phyloP scores from a whole-genome alignment of 176 grass and related monocot genomes.

The Juncus inflexus region DNA sequence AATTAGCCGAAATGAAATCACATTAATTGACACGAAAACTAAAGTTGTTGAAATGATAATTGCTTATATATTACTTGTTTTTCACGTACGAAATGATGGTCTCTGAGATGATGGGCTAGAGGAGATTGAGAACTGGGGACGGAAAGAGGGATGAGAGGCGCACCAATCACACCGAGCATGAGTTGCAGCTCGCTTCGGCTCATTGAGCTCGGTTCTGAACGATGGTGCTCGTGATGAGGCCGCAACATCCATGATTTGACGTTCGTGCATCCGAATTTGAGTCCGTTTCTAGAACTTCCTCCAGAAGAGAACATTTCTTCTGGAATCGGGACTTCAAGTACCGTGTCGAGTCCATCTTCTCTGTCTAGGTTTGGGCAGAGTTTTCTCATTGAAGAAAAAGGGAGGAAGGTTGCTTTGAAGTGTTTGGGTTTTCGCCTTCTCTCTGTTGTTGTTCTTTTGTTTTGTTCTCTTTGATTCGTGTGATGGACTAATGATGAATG shows the following conservation, averaged over 20 bases:
- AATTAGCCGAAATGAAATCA: not conserved
- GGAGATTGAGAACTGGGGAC: constrained; percentile 70
- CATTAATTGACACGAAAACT: not conserved
- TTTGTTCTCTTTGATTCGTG: not conserved
- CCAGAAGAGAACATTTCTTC: constrained; percentile 76
- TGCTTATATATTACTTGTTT: too few relatives aligned
- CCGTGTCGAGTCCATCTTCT: constrained; percentile 92
- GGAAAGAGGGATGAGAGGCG: constrained; percentile 86
- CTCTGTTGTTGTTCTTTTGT: not conserved
- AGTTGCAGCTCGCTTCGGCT: constrained; percentile 85
- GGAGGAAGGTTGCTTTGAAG: not conserved
- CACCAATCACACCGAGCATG: constrained; percentile 96
- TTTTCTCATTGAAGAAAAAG: constrained; percentile 54
- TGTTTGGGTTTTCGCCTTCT: not conserved
- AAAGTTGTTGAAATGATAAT: not conserved
- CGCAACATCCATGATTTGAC: constrained; percentile 83
- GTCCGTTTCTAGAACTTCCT: constrained; percentile 29
- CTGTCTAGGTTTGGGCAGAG: constrained; percentile 88
- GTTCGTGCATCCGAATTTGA: constrained; percentile 58
- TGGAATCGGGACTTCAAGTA: constrained; percentile 91
- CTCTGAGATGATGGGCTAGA: constrained; percentile 60
- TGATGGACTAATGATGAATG: not conserved
- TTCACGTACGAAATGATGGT: constrained; percentile 60
- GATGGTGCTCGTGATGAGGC: constrained; percentile 35
- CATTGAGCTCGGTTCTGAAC: constrained; percentile 49